Evolutionary conservation across 257 asterid genomes (phyloP), one percentile per base, ranked within the genome.

Genomic region (Solanum tarijense): DNA sequence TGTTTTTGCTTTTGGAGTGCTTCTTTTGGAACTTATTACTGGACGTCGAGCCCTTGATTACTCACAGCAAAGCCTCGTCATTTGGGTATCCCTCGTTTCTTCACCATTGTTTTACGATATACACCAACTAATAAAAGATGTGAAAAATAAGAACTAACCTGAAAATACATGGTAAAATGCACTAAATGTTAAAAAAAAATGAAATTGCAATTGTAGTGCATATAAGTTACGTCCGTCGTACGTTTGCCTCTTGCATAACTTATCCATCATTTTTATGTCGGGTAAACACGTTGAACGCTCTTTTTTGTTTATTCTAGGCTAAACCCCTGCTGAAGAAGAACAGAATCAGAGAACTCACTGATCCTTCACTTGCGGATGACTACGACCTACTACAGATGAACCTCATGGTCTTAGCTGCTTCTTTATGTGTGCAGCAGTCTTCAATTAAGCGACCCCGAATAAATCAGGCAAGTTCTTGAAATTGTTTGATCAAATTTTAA

Each of bases 21-120:
- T 96, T 88, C 92, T 96, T 68, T 89, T 96, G 91, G 99, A 96
- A 72, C 98, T 96, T 21, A 94, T 96, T 72, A 94, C 98, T 0
- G 99, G 98, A n/a, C 98, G 98, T 7, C 94, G 98, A 10, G 99
- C 99, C 23, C 92, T 96, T 43, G 99, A 96, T 90, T 95, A 95
- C 92, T 94, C 98, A 2, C 98, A 92, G 89, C 99, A 96, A 89
- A 96, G 98, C 95, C 98, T 97, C 34, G 98, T 97, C 86, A 90
- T 97, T 90, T 97, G 99, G 99, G 99, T 96, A 94, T 3, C 95
- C 83, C 83, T 36, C 4, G n/a, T 72, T 84, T 71, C 78, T 55
- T 29, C n/a, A 3, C 29, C 69, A 4, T 25, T 14, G 9, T 9
- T 81, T 18, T 46, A 25, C 1, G 2, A 35, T 9, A 20, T 20